Base-by-base conservation (phyloP, 1,139 yeast genomes). In the Yamadazyma sp. region DNA sequence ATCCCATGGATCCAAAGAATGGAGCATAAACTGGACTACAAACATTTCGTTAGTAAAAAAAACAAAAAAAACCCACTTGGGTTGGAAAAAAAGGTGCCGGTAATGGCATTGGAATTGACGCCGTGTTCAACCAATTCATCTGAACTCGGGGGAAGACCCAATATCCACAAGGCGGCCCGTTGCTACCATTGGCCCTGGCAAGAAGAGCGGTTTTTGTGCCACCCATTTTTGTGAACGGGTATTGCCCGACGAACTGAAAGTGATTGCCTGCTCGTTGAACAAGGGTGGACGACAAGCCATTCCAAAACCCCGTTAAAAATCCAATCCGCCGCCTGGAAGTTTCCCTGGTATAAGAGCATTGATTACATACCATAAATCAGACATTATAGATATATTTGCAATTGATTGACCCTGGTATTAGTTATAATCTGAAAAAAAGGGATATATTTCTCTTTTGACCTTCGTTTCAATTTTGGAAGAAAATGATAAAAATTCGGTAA, bases 1-100 rank as follows among this genome's bases (percentile, higher is more conserved):
- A 94, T 62, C 98, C 98, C 65, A 92, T 87, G 56, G 97, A 91
- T 64, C 96, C 96, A 66, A 89, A 87, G 75, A 89, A 89, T 64
- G 97, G 96, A 62, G 88, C 87, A 62, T 82, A 82, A 68, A 82
- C 87, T 59, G 88, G 88, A 66, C 87, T 81, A 61, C 5, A 40
- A 12, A 61, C n/a, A 28, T 12, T 29, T 43, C 25, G 59, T 55
- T 51, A 55, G 59, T 51, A 47, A 25, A 17, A 18, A 11, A 11
- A n/a, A 9, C 16, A 9, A 9, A n/a, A 29, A 29, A 7, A 12
- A 5, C n/a, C 31, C 5, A 28, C 9, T 16, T 5, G 4, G 8
- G 5, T 17, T n/a, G n/a, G 9, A 8, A 8, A 20, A 20, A 20
- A 20, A 20, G 8, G 8, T 20, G 8, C 5, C 22, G 22, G 22